phyloP scores from a whole-genome alignment of 129 eudicot genomes.

The Helianthus tuberosus region DNA sequence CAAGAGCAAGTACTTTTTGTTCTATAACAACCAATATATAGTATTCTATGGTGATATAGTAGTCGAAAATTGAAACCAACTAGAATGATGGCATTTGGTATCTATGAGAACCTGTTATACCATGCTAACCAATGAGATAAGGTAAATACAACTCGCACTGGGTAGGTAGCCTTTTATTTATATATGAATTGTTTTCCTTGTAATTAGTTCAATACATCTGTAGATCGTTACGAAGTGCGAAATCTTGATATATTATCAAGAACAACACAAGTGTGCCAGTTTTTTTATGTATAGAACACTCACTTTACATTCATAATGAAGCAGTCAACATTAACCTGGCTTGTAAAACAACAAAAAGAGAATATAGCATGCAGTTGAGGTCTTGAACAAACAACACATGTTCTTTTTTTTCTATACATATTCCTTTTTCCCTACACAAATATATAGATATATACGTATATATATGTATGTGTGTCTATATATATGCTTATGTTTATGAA shows the following conservation, averaged over 20 bases:
- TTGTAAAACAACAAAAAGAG: neutral
- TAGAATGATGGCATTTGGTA: no score
- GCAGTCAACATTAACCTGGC: neutral
- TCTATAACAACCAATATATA: neutral
- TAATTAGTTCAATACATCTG: no score
- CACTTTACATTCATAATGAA: neutral
- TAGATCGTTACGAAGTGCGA: no score
- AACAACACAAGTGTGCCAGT: neutral
- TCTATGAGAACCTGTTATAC: no score
- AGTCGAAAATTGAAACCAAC: no score
- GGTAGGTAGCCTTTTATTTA: neutral
- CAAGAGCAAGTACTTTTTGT: neutral
- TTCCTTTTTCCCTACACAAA: conserved; percentile 25
- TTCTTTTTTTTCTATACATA: conserved; percentile 18
- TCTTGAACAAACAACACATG: conserved; percentile 15
- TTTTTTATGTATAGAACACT: neutral
- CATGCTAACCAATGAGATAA: no score
- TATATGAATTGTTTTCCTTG: neutral
- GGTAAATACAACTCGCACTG: no score
- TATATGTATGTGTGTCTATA: conserved; percentile 7
- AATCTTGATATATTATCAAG: neutral
- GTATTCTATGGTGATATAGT: no score
- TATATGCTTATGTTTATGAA: conserved; percentile 20
- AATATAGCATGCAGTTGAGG: conserved; percentile 4
- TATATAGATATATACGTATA: neutral